Base-by-base conservation (phyloP, 2,329 filamentous ascomycete genomes). In the Claviceps pazoutovae region DNA sequence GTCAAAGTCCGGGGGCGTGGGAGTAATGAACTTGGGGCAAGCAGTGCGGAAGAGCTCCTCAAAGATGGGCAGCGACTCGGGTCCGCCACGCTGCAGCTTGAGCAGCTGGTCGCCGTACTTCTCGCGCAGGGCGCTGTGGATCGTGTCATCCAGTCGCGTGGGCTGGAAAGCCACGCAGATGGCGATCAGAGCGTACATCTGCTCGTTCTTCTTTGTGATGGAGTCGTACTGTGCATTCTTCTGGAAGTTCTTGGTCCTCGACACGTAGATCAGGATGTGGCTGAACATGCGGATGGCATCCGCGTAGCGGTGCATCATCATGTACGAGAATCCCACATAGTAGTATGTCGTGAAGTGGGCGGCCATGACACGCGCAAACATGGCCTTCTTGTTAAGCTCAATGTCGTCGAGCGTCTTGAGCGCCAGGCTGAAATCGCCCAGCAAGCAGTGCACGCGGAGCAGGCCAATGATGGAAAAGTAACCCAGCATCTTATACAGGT, bases 221-320 rank as follows among this genome's bases (percentile, higher is more conserved):
- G 88, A 94, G 71, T 98, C 93, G 75, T 95, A 97, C 74, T 95
- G 86, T 30, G 87, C 86, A 69, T 90, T 95, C 83, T 97, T 98
- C 74, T 98, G 93, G 83, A 97, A 97, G 79, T 97, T 97, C 86
- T 98, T 98, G 66, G 93, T 98, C 64, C 93, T 80, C 61, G 89
- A 95, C 60, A 98, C 90, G 74, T 97, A 98, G 73, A 98, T 86
- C 62, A 98, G 83, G 71, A 98, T 98, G 80, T 98, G 93, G 78
- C 88, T 95, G 83, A 98, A 98, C 85, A 96, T 95, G 79, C 91
- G 89, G 74, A 98, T 96, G 70, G 93, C 93, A 72, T 98, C 93
- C 71, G 89, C 88, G 69, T 98, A 98, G 68, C 93, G 88, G 74
- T 93, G 89, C 88, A 97, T 95, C 93, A 98, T 98, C 91, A 98